Evolutionary conservation across 2,329 filamentous ascomycete species (phyloP).

Genomic region (Nannizzia gypsea): DNA sequence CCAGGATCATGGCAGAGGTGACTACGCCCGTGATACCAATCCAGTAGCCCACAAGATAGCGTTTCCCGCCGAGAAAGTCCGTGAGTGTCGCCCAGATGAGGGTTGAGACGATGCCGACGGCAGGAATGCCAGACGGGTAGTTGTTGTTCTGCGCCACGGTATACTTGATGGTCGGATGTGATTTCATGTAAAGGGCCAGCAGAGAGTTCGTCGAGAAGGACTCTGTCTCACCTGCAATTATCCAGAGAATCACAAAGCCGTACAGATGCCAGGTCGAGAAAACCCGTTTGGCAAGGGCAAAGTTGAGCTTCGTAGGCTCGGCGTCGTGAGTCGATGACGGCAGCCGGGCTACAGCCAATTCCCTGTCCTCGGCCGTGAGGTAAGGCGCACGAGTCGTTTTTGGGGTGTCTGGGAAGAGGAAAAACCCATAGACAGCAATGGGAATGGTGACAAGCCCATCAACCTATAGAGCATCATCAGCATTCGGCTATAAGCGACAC

Average conservation of each 20-base stretch:
- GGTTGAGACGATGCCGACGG: constrained; percentile 44
- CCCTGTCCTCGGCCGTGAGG: constrained; percentile 22
- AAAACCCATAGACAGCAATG: constrained; percentile 34
- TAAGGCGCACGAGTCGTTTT: constrained; percentile 26
- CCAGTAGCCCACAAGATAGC: constrained; percentile 56
- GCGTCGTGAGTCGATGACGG: constrained; percentile 20
- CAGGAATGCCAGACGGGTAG: constrained; percentile 43
- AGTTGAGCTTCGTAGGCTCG: constrained; percentile 16
- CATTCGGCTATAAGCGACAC: not conserved
- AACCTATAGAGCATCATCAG: constrained; percentile 16
- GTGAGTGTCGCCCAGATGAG: constrained; percentile 60
- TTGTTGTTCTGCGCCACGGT: constrained; percentile 42
- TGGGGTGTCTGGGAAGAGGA: constrained; percentile 31
- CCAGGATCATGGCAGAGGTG: constrained; percentile 52
- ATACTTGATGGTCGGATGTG: constrained; percentile 35
- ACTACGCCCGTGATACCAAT: constrained; percentile 53
- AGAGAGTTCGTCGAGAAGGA: constrained; percentile 56
- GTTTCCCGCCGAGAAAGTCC: constrained; percentile 50
- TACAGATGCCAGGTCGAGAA: constrained; percentile 29
- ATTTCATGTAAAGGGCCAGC: constrained; percentile 40
- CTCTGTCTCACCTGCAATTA: constrained; percentile 60
- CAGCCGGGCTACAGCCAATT: constrained; percentile 23
- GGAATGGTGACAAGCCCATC: constrained; percentile 34
- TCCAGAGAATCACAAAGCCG: constrained; percentile 31
- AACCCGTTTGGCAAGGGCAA: constrained; percentile 22